A percentile compares a stretch with the other conserved stretches of the same genome.
These are phyloP conservation scores for Candida chauliodis DNA, from an alignment of 805 yeast species.

Conservation along the genomic window DNA sequence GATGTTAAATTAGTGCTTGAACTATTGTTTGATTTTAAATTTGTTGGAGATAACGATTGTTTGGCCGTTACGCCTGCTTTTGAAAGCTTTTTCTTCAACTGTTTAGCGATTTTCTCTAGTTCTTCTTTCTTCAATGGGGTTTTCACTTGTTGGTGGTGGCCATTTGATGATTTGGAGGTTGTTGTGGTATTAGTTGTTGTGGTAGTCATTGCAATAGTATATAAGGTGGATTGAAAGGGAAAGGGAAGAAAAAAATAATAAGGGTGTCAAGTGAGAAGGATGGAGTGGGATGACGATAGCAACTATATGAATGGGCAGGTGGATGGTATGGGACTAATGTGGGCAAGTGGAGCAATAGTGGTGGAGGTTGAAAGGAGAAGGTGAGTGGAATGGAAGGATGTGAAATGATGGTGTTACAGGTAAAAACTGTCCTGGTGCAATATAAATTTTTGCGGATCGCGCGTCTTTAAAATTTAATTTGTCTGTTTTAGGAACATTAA, in stretches of 20 bases:
- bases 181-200: neutral
- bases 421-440: too few relatives aligned
- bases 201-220: neutral
- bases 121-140: conserved; percentile 42
- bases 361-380: neutral
- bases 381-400: too few relatives aligned
- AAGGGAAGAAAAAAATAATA: neutral
- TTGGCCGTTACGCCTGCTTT: conserved; percentile 45
- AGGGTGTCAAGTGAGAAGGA: too few relatives aligned
- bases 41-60: conserved; percentile 23
- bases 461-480: conserved; percentile 2
- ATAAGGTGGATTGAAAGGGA: neutral
- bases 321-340: neutral
- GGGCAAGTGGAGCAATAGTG: neutral
- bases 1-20: conserved; percentile 8
- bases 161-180: neutral
- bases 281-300: neutral
- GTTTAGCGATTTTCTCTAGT: conserved; percentile 41
- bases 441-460: neutral
- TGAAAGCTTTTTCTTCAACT: conserved; percentile 38
- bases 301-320: neutral
- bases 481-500: conserved; percentile 4
- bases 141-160: conserved; percentile 16
- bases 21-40: conserved; percentile 15
- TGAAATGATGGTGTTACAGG: too few relatives aligned